Evolutionary conservation across 2,329 filamentous ascomycete species (phyloP), one percentile per base, ranked within the genome.

Genomic region (Sporothrix pseudoabietina): DNA sequence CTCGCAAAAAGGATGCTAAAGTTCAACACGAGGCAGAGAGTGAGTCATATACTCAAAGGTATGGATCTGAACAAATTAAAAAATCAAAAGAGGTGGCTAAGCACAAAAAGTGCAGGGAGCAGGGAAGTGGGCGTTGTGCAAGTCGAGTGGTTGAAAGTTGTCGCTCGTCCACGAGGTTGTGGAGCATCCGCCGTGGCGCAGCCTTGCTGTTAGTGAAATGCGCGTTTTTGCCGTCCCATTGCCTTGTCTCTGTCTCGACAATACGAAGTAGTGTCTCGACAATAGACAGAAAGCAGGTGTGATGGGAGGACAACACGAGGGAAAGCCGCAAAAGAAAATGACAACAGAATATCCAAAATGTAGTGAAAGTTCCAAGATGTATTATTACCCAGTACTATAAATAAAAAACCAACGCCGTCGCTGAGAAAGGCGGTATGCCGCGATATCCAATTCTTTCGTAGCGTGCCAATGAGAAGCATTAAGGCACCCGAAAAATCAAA

Each of bases 321-420:
- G 26, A 26, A 26, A 26, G 26, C 26, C 26, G 26, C 26, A 2
- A 26, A 26, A 26, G 26, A 30, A 44, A 44, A 7, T 2, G 8
- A 70, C 47, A 30, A 14, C n/a, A 44, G 44, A 57, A 41, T 55
- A 9, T 19, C n/a, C 52, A 70, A 57, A 44, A 19, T 41, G 16
- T 44, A 57, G 1, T 30, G n/a, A 14, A 10, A 55, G 12, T 9
- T 30, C 14, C 68, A 57, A 57, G 44, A 30, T 55, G 16, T 44
- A 69, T 69, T 47, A 70, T 57, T 57, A 44, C 52, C 68, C 68
- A 57, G 44, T 66, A 66, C 7, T 47, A 66, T 47, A 41, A 35
- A 35, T n/a, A 35, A 57, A 44, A 49, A 57, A 44, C 68, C 68
- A 70, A 70, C 68, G 44, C 68, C 68, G 68, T 70, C 68, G 68